Conservation (phyloP, 2,329 filamentous ascomycete species). For the Neonectria hederae region DNA sequence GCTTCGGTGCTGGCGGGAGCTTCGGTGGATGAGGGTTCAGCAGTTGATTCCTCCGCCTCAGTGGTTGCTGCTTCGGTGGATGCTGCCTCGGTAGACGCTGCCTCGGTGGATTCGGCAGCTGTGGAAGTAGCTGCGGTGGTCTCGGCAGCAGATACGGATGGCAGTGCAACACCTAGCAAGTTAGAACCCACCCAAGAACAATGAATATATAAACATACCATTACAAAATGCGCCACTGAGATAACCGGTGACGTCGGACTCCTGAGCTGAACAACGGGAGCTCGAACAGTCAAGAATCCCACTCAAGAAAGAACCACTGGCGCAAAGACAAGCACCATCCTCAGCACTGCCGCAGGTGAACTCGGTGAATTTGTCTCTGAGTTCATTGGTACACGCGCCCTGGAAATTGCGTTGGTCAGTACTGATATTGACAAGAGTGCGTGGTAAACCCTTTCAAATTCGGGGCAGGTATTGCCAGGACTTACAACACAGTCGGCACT, state of each 20-base stretch:
- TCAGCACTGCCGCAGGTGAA: conserved; percentile 42
- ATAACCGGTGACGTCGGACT: conserved; percentile 31
- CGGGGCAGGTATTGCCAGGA: conserved; percentile 2
- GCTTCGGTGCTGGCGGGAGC: conserved; percentile 16
- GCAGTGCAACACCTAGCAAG: conserved; percentile 21
- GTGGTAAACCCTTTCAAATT: neutral
- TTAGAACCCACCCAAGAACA: conserved; percentile 16
- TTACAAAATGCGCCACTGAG: conserved; percentile 36
- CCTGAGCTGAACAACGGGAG: conserved; percentile 38
- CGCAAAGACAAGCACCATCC: conserved; percentile 53
- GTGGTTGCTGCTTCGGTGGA: conserved; percentile 15
- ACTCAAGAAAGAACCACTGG: conserved; percentile 44
- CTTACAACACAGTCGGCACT: conserved; percentile 46
- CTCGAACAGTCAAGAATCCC: conserved; percentile 55
- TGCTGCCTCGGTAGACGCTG: conserved; percentile 12
- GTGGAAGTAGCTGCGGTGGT: conserved; percentile 6
- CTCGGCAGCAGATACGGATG: conserved; percentile 17
- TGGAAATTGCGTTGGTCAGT: conserved; percentile 24
- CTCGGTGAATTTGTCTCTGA: conserved; percentile 20
- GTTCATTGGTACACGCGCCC: conserved; percentile 25
- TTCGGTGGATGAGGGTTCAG: conserved; percentile 7
- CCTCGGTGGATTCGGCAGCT: conserved; percentile 4
- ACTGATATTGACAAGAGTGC: neutral
- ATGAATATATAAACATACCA: conserved; percentile 28
- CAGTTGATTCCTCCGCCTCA: conserved; percentile 2